Conservation (phyloP, 2,329 filamentous ascomycete species). For the Amauroascus verrucosus region DNA sequence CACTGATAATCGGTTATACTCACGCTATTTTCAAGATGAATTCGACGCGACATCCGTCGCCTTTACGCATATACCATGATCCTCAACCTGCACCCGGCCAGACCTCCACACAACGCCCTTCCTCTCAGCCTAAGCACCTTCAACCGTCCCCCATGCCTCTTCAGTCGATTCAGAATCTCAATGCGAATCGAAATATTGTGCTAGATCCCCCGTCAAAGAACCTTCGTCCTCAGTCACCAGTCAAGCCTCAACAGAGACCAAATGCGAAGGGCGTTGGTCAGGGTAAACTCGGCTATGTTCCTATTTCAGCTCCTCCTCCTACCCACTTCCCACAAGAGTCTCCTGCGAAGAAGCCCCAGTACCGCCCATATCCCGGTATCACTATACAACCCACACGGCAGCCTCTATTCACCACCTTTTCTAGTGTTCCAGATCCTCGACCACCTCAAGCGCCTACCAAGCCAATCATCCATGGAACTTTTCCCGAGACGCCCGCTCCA, state of each 20-base stretch:
- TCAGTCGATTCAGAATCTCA: slow-evolving; percentile 31
- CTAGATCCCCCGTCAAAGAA: slow-evolving; percentile 50
- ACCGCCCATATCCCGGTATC: slow-evolving; percentile 25
- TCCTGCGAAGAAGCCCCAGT: slow-evolving; percentile 35
- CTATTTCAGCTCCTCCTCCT: slow-evolving; percentile 42
- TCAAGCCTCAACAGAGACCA: slow-evolving; percentile 49
- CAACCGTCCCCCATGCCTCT: slow-evolving; percentile 46
- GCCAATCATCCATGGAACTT: not conserved
- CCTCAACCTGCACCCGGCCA: slow-evolving; percentile 34
- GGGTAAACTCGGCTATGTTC: slow-evolving; percentile 53
- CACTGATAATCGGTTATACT: slow-evolving; percentile 11
- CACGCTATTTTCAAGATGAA: slow-evolving; percentile 24
- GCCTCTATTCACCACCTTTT: slow-evolving; percentile 43
- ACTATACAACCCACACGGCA: slow-evolving; percentile 32
- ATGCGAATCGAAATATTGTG: slow-evolving; percentile 51
- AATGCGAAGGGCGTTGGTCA: slow-evolving; percentile 48
- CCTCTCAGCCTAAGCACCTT: slow-evolving; percentile 32
- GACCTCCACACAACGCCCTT: slow-evolving; percentile 23
- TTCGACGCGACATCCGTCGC: slow-evolving; percentile 34
- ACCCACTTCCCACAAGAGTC: slow-evolving; percentile 37
- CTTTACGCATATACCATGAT: slow-evolving; percentile 52
- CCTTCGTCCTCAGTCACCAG: slow-evolving; percentile 51
- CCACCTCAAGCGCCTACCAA: not conserved
- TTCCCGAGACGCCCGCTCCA: slow-evolving; percentile 16
- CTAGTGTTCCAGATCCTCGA: slow-evolving; percentile 27